Evolutionary conservation across 441 rosid species (phyloP).

Genomic region (Hura crepitans): DNA sequence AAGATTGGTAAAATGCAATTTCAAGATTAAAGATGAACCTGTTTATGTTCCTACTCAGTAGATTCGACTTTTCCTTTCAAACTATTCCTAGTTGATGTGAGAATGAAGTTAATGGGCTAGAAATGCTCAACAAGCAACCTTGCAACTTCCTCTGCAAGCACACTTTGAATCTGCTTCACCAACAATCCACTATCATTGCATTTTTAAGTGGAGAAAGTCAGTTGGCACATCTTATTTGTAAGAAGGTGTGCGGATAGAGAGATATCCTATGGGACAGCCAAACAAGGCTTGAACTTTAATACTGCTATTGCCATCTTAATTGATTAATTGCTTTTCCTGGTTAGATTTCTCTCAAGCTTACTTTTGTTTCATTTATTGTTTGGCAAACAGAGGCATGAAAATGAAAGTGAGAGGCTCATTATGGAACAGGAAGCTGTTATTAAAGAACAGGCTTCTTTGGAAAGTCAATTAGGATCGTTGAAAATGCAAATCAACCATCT

Average conservation of each 20-base stretch:
- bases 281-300: background rate
- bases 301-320: background rate
- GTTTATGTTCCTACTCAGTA: background rate
- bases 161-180: background rate
- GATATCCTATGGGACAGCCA: background rate
- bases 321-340: background rate
- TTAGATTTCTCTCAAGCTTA: conserved; percentile 16
- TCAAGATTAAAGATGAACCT: background rate
- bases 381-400: conserved; percentile 60
- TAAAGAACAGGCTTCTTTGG: conserved; percentile 68
- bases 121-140: background rate
- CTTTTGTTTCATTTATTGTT: conserved; percentile 10
- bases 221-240: background rate
- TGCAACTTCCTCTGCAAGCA: background rate
- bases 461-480: conserved; percentile 66
- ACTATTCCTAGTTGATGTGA: background rate
- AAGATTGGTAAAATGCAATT: background rate
- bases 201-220: background rate
- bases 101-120: background rate
- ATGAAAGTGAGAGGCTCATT: conserved; percentile 74
- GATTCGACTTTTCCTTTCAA: background rate
- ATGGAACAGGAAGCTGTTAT: conserved; percentile 91
- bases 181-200: background rate
- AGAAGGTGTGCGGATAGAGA: background rate
- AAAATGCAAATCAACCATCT: conserved; percentile 58